Percentiles rank a stretch among this genome's conserved stretches.
phyloP scores from a whole-genome alignment of 2,329 filamentous ascomycete species.

The Nemania abortiva region DNA sequence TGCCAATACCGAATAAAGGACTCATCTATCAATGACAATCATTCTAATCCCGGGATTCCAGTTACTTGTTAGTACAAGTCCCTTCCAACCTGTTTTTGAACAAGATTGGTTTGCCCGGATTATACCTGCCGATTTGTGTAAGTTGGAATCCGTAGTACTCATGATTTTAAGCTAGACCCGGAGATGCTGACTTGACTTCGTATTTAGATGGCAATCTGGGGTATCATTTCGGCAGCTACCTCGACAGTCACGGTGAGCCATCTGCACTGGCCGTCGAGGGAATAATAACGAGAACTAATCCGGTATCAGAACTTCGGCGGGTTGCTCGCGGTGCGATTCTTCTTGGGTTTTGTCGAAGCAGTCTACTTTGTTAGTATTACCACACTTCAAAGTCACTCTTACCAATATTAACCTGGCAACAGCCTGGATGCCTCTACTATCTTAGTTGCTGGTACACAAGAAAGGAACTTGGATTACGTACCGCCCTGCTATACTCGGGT shows the following conservation, averaged over 20 bases:
- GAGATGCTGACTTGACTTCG: slow-evolving; percentile 30
- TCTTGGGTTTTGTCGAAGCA: slow-evolving; percentile 59
- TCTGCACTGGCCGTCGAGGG: not conserved
- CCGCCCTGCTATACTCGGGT: slow-evolving; percentile 75
- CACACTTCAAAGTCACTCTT: too few relatives aligned
- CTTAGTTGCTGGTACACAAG: slow-evolving; percentile 76
- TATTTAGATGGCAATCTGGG: slow-evolving; percentile 62
- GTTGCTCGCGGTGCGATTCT: slow-evolving; percentile 58
- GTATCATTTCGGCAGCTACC: slow-evolving; percentile 59
- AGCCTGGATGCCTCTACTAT: slow-evolving; percentile 72
- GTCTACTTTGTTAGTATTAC: slow-evolving; percentile 57
- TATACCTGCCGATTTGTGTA: slow-evolving; percentile 61
- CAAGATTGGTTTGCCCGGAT: slow-evolving; percentile 62
- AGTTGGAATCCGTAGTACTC: slow-evolving; percentile 36
- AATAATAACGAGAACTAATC: slow-evolving; percentile 14
- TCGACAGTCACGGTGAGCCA: slow-evolving; percentile 50
- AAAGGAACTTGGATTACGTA: slow-evolving; percentile 74
- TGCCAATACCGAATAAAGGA: not conserved
- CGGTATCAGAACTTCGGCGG: slow-evolving; percentile 50
- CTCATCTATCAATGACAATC: not conserved
- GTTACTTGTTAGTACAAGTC: slow-evolving; percentile 64
- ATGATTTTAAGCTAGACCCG: not conserved
- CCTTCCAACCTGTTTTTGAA: slow-evolving; percentile 64
- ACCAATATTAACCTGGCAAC: slow-evolving; percentile 16
- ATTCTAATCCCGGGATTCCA: slow-evolving; percentile 38